A percentile compares a stretch with the other conserved stretches of the same genome.
Conservation (phyloP, 768 basidiomycete species). For the Dioszegia crocea region DNA sequence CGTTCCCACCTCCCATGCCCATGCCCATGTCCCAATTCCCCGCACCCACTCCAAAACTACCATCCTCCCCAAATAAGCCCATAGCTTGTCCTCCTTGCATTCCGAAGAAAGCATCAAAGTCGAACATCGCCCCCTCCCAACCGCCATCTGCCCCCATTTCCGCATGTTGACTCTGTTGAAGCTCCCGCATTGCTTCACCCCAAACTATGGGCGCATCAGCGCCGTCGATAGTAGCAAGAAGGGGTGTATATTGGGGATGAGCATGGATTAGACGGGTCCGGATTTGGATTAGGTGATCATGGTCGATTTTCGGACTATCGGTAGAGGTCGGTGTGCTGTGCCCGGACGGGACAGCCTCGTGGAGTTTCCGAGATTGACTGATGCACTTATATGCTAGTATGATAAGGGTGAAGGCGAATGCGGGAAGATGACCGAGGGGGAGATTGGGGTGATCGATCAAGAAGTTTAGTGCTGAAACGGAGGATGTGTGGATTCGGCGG, state of each 20-base stretch:
- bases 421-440: neutral
- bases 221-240: neutral
- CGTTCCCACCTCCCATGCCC: too few relatives aligned
- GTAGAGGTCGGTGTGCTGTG: neutral
- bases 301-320: neutral
- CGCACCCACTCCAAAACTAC: too few relatives aligned
- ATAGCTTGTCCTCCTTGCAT: neutral
- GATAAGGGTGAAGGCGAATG: constrained; percentile 1
- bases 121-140: neutral
- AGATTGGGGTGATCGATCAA: neutral
- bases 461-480: neutral
- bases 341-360: neutral
- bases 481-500: neutral
- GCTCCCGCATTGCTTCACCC: neutral
- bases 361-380: neutral
- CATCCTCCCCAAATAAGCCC: neutral
- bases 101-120: neutral
- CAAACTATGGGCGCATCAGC: neutral
- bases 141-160: neutral
- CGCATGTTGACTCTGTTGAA: neutral
- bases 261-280: neutral
- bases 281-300: neutral
- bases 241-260: neutral
- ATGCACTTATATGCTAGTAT: neutral
- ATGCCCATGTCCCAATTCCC: too few relatives aligned